Evolutionary conservation across 768 basidiomycete species (phyloP).

Genomic region (Boletus reticuloceps): DNA sequence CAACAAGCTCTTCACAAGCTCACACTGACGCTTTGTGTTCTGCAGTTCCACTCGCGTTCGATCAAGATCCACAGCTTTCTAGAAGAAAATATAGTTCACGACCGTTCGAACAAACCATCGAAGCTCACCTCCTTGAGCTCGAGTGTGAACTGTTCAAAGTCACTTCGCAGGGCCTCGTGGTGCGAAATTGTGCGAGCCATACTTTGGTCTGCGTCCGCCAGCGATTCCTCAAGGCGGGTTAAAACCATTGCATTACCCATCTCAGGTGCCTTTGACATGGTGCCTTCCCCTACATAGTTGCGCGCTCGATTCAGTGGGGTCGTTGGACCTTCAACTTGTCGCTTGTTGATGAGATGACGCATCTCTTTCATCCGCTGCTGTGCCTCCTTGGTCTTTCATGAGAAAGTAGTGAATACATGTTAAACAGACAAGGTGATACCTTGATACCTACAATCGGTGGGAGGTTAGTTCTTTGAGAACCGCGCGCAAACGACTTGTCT

Average conservation of each 20-base stretch:
- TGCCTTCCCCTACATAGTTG: conserved; percentile 27
- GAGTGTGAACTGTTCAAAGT: conserved; percentile 46
- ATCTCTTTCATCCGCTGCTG: conserved; percentile 82
- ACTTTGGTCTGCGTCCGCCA: conserved; percentile 55
- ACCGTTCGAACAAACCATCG: neutral
- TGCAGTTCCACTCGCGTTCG: conserved; percentile 62
- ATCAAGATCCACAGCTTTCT: conserved; percentile 68
- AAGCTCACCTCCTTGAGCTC: conserved; percentile 58
- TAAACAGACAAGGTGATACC: conserved; percentile 1
- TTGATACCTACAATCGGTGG: conserved; percentile 41
- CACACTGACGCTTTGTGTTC: conserved; percentile 69
- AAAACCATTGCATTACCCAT: conserved; percentile 12
- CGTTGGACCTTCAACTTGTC: conserved; percentile 46
- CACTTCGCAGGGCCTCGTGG: conserved; percentile 54
- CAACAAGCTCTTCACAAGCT: conserved; percentile 74
- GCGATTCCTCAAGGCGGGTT: conserved; percentile 45
- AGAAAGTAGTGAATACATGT: conserved; percentile 4
- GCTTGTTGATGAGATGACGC: conserved; percentile 65
- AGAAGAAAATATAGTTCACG: neutral
- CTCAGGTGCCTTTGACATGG: conserved; percentile 16
- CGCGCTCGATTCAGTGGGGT: conserved; percentile 49
- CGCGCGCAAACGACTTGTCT: conserved; percentile 46
- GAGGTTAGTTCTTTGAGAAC: conserved; percentile 41
- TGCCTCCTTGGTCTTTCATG: conserved; percentile 68
- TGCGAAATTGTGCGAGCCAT: conserved; percentile 49